Percentiles rank a stretch among this genome's conserved stretches.
These are phyloP conservation scores for Malassezia caprae DNA, from an alignment of 1,284 basidiomycete genomes.

Conservation along the genomic window DNA sequence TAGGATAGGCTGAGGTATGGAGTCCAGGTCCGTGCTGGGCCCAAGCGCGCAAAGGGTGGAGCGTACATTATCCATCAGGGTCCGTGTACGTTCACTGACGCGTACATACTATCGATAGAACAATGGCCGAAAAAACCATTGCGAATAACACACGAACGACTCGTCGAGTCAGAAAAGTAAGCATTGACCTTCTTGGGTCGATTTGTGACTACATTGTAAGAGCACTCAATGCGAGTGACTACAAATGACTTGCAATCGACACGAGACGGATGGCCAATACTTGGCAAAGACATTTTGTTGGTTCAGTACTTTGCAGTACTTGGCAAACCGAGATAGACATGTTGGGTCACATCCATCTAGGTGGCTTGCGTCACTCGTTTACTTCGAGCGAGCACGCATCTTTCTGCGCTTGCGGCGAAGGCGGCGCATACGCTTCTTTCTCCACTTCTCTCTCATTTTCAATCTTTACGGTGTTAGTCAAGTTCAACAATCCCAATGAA, in stretches of 20 bases:
- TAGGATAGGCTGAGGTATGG: no score
- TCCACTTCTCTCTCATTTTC: conserved; percentile 43
- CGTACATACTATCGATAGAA: no score
- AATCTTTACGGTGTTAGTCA: conserved; percentile 6
- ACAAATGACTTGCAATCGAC: neutral
- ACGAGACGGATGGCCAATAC: neutral
- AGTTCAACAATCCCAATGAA: neutral
- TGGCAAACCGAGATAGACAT: neutral
- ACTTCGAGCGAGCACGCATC: conserved; percentile 46
- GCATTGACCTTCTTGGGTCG: neutral
- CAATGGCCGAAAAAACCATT: no score
- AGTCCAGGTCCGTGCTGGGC: no score
- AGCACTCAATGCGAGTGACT: neutral
- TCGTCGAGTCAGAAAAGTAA: neutral
- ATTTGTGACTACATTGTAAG: neutral
- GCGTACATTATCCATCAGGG: no score
- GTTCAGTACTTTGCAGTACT: neutral
- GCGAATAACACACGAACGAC: neutral
- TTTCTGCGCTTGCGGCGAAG: conserved; percentile 47
- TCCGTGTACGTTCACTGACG: no score
- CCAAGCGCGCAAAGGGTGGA: neutral
- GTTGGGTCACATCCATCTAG: neutral
- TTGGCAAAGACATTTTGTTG: neutral
- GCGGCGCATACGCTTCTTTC: conserved; percentile 46
- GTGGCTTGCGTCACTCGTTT: conserved; percentile 18